phyloP scores from a whole-genome alignment of 2,329 filamentous ascomycete species.

The Colletotrichum karsti region DNA sequence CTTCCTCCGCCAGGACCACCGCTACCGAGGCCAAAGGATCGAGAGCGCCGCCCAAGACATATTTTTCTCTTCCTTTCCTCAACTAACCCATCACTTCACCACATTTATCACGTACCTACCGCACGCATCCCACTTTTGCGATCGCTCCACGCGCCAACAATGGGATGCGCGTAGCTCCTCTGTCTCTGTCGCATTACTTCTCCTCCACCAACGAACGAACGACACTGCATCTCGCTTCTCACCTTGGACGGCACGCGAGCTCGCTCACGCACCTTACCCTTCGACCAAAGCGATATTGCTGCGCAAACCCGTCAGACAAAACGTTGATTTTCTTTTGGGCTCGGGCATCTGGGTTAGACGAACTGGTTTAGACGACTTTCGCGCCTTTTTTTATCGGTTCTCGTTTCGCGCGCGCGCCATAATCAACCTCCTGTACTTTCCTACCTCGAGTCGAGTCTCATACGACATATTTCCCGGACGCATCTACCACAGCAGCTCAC shows the following conservation, averaged over 20 bases:
- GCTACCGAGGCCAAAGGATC: not conserved
- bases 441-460: slow-evolving; percentile 6
- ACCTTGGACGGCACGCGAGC: slow-evolving; percentile 11
- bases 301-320: slow-evolving; percentile 22
- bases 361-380: slow-evolving; percentile 46
- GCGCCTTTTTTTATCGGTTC: slow-evolving; percentile 28
- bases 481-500: not conserved
- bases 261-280: not conserved
- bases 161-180: slow-evolving; percentile 43
- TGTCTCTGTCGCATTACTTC: slow-evolving; percentile 31
- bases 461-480: not conserved
- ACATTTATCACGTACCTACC: not conserved
- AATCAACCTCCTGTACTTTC: slow-evolving; percentile 21
- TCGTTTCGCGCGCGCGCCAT: slow-evolving; percentile 24
- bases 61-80: not conserved
- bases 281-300: slow-evolving; percentile 13
- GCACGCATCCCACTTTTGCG: slow-evolving; percentile 18
- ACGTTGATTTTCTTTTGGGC: slow-evolving; percentile 38
- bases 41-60: slow-evolving; percentile 9
- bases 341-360: slow-evolving; percentile 45
- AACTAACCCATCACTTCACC: not conserved
- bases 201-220: slow-evolving; percentile 32
- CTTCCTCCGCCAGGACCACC: slow-evolving; percentile 8
- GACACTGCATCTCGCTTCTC: slow-evolving; percentile 13
- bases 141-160: slow-evolving; percentile 35